Evolutionary conservation across 495 filamentous ascomycete genomes (phyloP).

Genomic region (Xeromyces bisporus): DNA sequence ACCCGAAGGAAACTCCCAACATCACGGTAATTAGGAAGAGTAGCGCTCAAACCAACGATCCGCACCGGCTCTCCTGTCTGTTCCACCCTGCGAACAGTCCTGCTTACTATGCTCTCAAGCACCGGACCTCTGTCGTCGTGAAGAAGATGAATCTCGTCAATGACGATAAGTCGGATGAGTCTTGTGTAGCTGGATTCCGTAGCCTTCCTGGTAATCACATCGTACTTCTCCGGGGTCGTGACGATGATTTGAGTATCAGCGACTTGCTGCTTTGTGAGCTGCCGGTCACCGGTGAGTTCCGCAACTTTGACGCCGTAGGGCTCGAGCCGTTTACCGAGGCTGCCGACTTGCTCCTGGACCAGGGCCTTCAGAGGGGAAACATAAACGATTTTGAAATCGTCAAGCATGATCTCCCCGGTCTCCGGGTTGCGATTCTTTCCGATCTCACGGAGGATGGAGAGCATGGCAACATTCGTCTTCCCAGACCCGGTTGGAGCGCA

Average conservation of each 20-base stretch:
- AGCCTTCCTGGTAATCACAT: slow-evolving; percentile 96
- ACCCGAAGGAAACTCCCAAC: slow-evolving; percentile 92
- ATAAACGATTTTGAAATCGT: slow-evolving; percentile 95
- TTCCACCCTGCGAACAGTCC: slow-evolving; percentile 83
- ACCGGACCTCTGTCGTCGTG: slow-evolving; percentile 97
- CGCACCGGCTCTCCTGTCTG: slow-evolving; percentile 84
- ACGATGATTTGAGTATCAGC: slow-evolving; percentile 97
- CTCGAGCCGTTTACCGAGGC: slow-evolving; percentile 81
- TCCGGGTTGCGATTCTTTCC: slow-evolving; percentile 80
- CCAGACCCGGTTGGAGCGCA: slow-evolving; percentile 95
- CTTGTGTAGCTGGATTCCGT: slow-evolving; percentile 96
- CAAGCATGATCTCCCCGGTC: slow-evolving; percentile 79
- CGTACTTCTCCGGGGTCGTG: slow-evolving; percentile 97
- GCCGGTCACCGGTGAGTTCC: slow-evolving; percentile 90
- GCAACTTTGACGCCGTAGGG: slow-evolving; percentile 84
- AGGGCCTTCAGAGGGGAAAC: slow-evolving; percentile 89
- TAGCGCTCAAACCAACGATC: slow-evolving; percentile 84
- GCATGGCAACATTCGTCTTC: slow-evolving; percentile 98
- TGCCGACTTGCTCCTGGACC: slow-evolving; percentile 93
- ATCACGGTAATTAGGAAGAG: slow-evolving; percentile 90
- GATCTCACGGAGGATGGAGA: slow-evolving; percentile 88
- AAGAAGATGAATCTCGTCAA: slow-evolving; percentile 94
- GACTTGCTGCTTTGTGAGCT: slow-evolving; percentile 97
- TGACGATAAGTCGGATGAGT: slow-evolving; percentile 83
- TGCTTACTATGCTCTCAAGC: slow-evolving; percentile 87